Conservation (phyloP, 768 basidiomycete genomes). For the Lyophyllum atratum region DNA sequence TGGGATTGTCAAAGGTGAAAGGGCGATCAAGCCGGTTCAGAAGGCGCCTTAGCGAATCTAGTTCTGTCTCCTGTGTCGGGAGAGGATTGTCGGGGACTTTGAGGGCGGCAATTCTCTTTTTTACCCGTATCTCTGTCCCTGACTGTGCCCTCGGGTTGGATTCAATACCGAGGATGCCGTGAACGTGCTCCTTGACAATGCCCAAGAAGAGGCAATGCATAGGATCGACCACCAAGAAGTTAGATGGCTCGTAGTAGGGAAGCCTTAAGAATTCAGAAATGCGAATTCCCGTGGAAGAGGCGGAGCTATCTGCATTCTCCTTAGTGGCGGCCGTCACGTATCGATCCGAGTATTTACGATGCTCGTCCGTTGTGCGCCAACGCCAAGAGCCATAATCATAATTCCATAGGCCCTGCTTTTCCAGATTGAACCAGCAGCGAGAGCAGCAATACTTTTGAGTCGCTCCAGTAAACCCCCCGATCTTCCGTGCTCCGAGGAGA, state of each 20-base stretch:
- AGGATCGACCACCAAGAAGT: conserved; percentile 25
- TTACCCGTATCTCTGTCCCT: too few relatives aligned
- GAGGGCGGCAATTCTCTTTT: too few relatives aligned
- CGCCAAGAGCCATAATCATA: conserved; percentile 19
- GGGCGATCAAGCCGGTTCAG: neutral
- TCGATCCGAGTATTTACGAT: conserved; percentile 6
- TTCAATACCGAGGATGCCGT: conserved; percentile 23
- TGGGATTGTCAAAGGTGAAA: neutral
- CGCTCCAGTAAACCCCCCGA: conserved; percentile 21
- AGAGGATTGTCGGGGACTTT: neutral
- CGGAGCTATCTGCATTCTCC: conserved; percentile 13
- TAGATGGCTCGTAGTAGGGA: conserved; percentile 30
- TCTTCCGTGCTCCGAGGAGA: conserved; percentile 27
- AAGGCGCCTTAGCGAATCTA: neutral
- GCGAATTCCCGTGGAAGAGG: conserved; percentile 23
- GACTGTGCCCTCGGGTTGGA: neutral
- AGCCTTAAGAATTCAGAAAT: conserved; percentile 31
- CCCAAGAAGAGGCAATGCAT: conserved; percentile 32
- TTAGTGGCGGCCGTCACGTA: conserved; percentile 14
- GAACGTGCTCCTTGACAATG: conserved; percentile 21
- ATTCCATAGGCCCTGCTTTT: neutral
- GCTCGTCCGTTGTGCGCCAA: conserved; percentile 5
- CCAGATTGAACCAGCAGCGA: conserved; percentile 4
- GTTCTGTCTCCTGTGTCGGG: neutral
- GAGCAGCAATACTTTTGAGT: conserved; percentile 7